These are phyloP conservation scores for Juglanconis oblonga DNA, from an alignment of 2,329 filamentous ascomycete genomes.

Conservation along the genomic window DNA sequence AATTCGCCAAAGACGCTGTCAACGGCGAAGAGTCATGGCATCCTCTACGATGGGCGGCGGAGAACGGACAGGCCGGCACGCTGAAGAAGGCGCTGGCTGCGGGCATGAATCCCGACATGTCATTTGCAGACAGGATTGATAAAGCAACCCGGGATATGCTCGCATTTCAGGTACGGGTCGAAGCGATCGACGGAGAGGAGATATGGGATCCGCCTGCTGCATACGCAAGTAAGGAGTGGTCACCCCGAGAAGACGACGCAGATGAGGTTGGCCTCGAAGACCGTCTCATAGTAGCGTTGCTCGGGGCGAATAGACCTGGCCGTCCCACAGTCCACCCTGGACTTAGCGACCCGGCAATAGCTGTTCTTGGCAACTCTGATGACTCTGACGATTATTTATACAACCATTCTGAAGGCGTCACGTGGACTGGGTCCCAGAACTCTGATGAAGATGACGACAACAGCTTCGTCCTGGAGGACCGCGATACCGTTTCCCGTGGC, in stretches of 20 bases:
- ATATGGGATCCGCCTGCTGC: neutral
- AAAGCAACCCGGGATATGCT: slow-evolving; percentile 6
- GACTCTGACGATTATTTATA: too few species aligned
- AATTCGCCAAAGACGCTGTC: slow-evolving; percentile 15
- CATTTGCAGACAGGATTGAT: slow-evolving; percentile 15
- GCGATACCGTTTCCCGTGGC: slow-evolving; percentile 14
- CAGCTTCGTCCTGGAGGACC: neutral
- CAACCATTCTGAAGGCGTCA: too few species aligned
- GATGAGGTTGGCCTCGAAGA: neutral
- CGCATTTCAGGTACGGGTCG: neutral
- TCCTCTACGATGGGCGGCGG: slow-evolving; percentile 25
- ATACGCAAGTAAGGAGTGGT: slow-evolving; percentile 2
- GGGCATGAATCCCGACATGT: slow-evolving; percentile 23
- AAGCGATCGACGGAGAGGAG: neutral
- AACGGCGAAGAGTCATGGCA: slow-evolving; percentile 15
- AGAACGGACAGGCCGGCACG: slow-evolving; percentile 23
- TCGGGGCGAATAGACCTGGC: too few species aligned
- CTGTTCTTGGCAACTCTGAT: too few species aligned
- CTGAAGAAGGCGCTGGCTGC: slow-evolving; percentile 23
- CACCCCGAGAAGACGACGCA: slow-evolving; percentile 1
- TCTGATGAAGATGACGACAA: too few species aligned
- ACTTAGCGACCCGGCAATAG: too few species aligned
- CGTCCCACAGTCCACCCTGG: too few species aligned
- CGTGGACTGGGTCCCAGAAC: too few species aligned
- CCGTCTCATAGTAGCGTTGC: too few species aligned